Base-by-base conservation (phyloP, 805 yeast genomes). In the Hanseniaspora hatyaiensis region DNA sequence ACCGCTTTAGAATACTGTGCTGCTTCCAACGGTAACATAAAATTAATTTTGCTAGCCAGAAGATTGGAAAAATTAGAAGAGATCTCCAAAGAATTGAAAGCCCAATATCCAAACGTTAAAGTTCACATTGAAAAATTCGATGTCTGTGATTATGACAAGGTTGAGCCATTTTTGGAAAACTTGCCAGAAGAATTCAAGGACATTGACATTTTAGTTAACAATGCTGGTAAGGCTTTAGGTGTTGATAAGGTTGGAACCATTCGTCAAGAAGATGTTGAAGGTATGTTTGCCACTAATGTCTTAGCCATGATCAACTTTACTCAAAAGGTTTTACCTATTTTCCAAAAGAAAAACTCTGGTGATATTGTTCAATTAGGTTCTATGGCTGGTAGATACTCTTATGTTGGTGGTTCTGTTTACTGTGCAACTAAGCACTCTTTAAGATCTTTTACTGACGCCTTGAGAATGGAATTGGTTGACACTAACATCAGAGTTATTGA, bases 201-300 rank as follows among this genome's bases (percentile, higher is more conserved):
- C 53, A 73, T 81, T 53, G 89, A 81, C 58, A 71, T 81, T 34
- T 64, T 81, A 53, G 67, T 81, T 40, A 81, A 81, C 64, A 81
- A 81, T 57, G 88, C 88, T 2, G 87, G 87, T 45, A 75, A 75
- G 66, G 96, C 95, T 0, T 64, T 78, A 40, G 96, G 96, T 3
- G 68, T 72, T 48, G 95, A 81, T 34, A 70, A 71, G 48, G 81
- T 87, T 48, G 96, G 96, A 13, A 65, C 68, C 4, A 77, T 89
- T 52, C 63, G 64, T 1, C 64, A 70, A n/a, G 65, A 65, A 4
- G 95, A 87, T 58, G 74, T 86, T 40, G 69, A 72, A 40, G 76
- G 72, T 40, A 85, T 86, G 86, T 79, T 84, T 64, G 72, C 80
- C 57, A 86, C 96, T 51, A 89, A 88, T 59, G 96, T 89, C 2